Base-by-base conservation (phyloP, 2,329 filamentous ascomycete species). In the Juglanconis oblonga region DNA sequence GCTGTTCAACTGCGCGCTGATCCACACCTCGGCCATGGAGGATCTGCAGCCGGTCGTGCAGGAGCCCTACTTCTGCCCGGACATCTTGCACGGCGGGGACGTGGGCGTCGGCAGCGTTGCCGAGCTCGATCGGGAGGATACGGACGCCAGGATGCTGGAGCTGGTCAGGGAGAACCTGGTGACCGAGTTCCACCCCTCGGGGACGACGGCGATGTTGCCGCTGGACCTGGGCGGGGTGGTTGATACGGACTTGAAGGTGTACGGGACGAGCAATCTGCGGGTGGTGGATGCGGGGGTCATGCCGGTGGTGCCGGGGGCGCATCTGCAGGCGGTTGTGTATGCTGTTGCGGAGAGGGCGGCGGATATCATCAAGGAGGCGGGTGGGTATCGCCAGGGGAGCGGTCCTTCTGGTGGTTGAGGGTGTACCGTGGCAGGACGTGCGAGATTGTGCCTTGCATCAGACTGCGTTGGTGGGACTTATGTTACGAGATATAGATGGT, bases 251-350 rank as follows among this genome's bases (percentile, higher is more conserved):
- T 70, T 82, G 14, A 74, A 73, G 40, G 79, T 83, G 4, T 76
- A 81, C 61, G 80, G 79, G 0, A 70, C 81, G 29, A 72, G 74
- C 57, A 74, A 74, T 29, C 68, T 82, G 24, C 71, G 79, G 4
- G 73, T 82, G 0, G 74, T 75, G 4, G 80, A 83, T 67, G 79
- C 79, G 0, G 77, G 75, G 5, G 65, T 81, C 6, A 74, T 82
- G 59, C 79, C 79, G 3, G 68, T 81, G 73, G 77, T 71, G 72
- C 76, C 57, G 71, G 78, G 68, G 74, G 77, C 65, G 9, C 73
- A 80, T 7, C 75, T 81, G 40, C 79, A 82, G 65, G 79, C 78
- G 58, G 75, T 76, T 0, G 79, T 83, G 3, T 83, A 83, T 67
- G 80, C 79, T 68, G 69, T 81, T 63, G 80, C 72, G 4, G 81